Evolutionary conservation across 345 rosid genomes (phyloP).

Genomic region (Rubroshorea leprosula): DNA sequence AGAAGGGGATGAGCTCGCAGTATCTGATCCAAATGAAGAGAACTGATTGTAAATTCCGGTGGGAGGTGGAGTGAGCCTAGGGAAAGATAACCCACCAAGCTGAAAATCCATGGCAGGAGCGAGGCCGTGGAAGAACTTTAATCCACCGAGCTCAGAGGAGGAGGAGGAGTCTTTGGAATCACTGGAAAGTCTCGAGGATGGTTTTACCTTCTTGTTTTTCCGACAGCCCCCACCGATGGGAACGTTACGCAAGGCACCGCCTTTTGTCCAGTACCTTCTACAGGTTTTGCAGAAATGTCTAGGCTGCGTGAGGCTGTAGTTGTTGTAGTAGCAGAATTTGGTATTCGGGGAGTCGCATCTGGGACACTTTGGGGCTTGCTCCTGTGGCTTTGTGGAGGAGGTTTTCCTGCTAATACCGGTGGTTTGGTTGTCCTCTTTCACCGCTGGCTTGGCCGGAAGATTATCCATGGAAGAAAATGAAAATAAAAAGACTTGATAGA

Average conservation of each 20-base stretch:
- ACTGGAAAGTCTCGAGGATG: constrained; percentile 38
- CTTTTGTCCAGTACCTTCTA: constrained; percentile 81
- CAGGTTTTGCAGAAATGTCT: constrained; percentile 87
- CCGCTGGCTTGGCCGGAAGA: constrained; percentile 21
- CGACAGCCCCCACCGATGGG: constrained; percentile 81
- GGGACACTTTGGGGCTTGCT: constrained; percentile 50
- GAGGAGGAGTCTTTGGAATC: constrained; percentile 36
- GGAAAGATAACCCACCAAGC: constrained; percentile 55
- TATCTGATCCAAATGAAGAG: constrained; percentile 31
- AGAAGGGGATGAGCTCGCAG: constrained; percentile 19
- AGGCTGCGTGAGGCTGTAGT: constrained; percentile 85
- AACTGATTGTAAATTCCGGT: constrained; percentile 37
- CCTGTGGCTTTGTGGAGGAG: constrained; percentile 29
- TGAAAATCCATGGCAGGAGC: constrained; percentile 75
- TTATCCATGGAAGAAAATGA: constrained; percentile 8
- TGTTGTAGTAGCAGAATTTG: constrained; percentile 90
- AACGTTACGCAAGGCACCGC: constrained; percentile 75
- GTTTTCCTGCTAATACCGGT: constrained; percentile 25
- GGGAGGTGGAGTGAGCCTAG: constrained; percentile 35
- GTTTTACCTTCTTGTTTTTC: constrained; percentile 62
- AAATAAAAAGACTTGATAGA: background rate
- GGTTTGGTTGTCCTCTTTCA: constrained; percentile 32
- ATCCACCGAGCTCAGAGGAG: constrained; percentile 47
- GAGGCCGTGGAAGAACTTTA: constrained; percentile 57
- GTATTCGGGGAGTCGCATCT: constrained; percentile 86